Base-by-base conservation (phyloP, 805 yeast genomes). In the Lachancea thermotolerans region DNA sequence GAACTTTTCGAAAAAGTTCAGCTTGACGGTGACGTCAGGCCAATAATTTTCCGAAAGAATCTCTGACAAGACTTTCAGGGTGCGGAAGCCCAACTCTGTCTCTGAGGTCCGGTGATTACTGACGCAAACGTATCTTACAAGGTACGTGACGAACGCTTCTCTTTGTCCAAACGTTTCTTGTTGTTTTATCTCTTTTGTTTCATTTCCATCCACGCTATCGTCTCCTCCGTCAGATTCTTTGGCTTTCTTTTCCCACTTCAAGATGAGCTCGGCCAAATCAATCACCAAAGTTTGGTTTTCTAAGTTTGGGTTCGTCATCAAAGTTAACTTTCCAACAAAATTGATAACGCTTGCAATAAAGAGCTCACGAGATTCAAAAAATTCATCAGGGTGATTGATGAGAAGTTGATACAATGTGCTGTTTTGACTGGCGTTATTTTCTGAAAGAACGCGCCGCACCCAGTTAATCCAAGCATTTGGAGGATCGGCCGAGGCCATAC, bases 371-470 rank as follows among this genome's bases (percentile, higher is more conserved):
- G 91, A 90, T 43, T 79, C 80, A 58, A 77, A 91, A 64, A 93
- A 93, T 42, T 88, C 67, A 47, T 83, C 91, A 0, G 95, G 78
- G 54, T 93, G 95, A 41, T 81, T 83, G 30, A 87, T 87, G 63
- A 93, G 78, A 55, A 91, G 88, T 58, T 88, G 95, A 54, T 88
- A 93, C 10, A 93, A 85, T 48, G 86, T 85, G 49, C 86, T 69
- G 33, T 90, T 96, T 57, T 88, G 96, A 2, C 82, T 78, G 2
- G 88, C 89, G 56, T 80, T 88, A 57, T 89, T 95, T 59, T 95
- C 98, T 2, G 90, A 81, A 11, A 93, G 71, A 1, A 91, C 93
- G 42, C 97, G 74, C 52, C 97, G 80, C 0, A 96, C 95, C 90
- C 96, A 89, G 53, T 86, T 90, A 42, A 93, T 76, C 98, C 98